Percentiles rank a stretch among this genome's conserved stretches.
Conservation (phyloP, 768 basidiomycete species). For the Leccinum ochraceum region DNA sequence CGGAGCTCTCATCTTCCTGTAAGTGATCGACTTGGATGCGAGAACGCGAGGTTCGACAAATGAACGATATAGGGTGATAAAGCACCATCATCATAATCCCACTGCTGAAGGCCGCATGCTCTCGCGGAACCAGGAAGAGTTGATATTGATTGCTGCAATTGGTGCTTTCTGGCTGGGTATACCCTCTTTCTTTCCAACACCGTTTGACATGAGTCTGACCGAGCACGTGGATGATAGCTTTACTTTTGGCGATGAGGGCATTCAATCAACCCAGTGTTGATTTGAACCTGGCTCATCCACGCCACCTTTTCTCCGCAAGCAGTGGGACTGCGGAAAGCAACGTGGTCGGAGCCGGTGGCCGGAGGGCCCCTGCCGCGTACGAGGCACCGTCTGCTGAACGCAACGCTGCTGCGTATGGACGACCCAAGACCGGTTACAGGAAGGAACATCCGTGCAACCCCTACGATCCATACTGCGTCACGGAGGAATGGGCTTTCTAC, state of each 20-base stretch:
- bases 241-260: constrained; percentile 45
- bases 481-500: constrained; percentile 67
- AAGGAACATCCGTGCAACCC: constrained; percentile 56
- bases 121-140: constrained; percentile 72
- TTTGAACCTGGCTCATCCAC: constrained; percentile 30
- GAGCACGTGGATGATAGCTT: constrained; percentile 29
- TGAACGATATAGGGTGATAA: constrained; percentile 49
- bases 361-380: constrained; percentile 24
- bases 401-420: constrained; percentile 32
- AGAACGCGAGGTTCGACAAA: neutral
- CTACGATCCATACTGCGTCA: constrained; percentile 66
- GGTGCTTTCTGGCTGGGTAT: constrained; percentile 78
- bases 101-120: constrained; percentile 50
- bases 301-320: constrained; percentile 34
- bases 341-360: constrained; percentile 34
- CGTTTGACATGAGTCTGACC: constrained; percentile 6
- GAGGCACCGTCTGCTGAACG: constrained; percentile 29
- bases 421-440: constrained; percentile 33
- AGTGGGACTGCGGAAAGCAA: constrained; percentile 37
- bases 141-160: constrained; percentile 67
- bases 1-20: constrained; percentile 66
- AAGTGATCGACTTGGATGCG: constrained; percentile 28
- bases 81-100: constrained; percentile 61
- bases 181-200: constrained; percentile 21
- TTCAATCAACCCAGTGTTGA: constrained; percentile 34